Evolutionary conservation across 805 yeast genomes (phyloP), one percentile per base, ranked within the genome.

Genomic region (Wickerhamiella shivajii): DNA sequence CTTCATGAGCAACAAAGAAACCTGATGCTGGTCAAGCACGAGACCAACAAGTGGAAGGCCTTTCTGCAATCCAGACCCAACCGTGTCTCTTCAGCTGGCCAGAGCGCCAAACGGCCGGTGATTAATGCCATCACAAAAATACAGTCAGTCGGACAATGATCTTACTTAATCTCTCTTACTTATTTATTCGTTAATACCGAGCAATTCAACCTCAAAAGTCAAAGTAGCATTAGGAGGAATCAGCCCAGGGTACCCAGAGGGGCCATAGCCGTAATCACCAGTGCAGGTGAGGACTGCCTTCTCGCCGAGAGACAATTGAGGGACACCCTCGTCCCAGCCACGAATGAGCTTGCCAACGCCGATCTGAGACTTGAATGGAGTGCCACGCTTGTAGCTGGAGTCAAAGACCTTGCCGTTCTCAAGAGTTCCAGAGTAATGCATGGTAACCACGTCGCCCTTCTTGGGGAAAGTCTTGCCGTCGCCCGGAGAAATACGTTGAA

Each of bases 181-280:
- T 14, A 8, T 10, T 11, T 15, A 2, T 11, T 18, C 25, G 17
- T 47, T 50, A 39, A 52, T 53, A 23, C 44, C 46, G 30, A 55
- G 42, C 31, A 56, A 48, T 47, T 56, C 57, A 18, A 56, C 61
- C 41, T 56, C 61, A 35, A 56, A 56, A 34, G 81, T 64, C 61
- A 87, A 71, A 47, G 95, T 85, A 44, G 96, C 92, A 59, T 81
- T 83, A 48, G 95, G 95, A 45, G 97, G 97, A 55, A 87, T 87
- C 54, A 83, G 65, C 47, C 94, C 94, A 47, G 96, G 96, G 74
- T 78, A 83, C 31, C 97, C 97, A 61, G 93, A 75, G 44, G 70
- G 69, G 43, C 96, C 96, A 62, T 87, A 87, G 47, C 92, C 97
- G 63, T 80, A 77, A 50, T 74, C 71, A 45, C 94, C 93, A 50